Evolutionary conservation across 345 rosid genomes (phyloP), one percentile per base, ranked within the genome.

Genomic region (Corchorus capsularis): DNA sequence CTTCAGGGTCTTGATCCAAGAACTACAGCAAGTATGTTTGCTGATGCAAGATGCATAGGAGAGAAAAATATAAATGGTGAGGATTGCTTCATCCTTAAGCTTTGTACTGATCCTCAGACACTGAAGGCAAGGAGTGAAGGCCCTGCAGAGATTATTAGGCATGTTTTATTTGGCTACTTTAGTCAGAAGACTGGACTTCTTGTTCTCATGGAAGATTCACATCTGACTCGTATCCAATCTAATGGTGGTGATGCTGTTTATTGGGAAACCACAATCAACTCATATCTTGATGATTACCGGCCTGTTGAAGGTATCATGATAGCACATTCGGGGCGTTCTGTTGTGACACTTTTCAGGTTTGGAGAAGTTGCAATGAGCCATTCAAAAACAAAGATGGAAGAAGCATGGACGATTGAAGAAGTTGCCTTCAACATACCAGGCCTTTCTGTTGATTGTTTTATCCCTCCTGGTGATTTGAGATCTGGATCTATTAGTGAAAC

Each of bases 391-490:
- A 93, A 86, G 87, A 93, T 93, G 98, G 98, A 93, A 83, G 97
- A 93, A 83, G 86, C 89, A 73, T 94, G 98, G 98, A 89, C 91
- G 0, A 94, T 94, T 16, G 98, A 94, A 79, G 98, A 94, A 86
- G 98, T 94, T 77, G 97, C 97, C 4, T 94, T 94, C 73, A 92
- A 94, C 59, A 85, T 94, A 72, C 98, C 98, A 0, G 98, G 98
- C 0, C 88, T 94, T 20, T 91, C 97, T 7, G 64, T 87, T 0
- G 98, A 94, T 73, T 94, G 98, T 73, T 94, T 94, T 76, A 94
- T 94, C 54, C 98, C 98, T 6, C 97, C 97, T 1, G 94, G 91
- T 53, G 97, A 94, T 79, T 82, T 94, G 50, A 87, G 86, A 73
- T 83, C 92, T 0, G 89, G 85, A 47, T 83, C 90, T 57, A 77